Base-by-base conservation (phyloP, 1,284 basidiomycete species). In the Rhodotorula sp. region DNA sequence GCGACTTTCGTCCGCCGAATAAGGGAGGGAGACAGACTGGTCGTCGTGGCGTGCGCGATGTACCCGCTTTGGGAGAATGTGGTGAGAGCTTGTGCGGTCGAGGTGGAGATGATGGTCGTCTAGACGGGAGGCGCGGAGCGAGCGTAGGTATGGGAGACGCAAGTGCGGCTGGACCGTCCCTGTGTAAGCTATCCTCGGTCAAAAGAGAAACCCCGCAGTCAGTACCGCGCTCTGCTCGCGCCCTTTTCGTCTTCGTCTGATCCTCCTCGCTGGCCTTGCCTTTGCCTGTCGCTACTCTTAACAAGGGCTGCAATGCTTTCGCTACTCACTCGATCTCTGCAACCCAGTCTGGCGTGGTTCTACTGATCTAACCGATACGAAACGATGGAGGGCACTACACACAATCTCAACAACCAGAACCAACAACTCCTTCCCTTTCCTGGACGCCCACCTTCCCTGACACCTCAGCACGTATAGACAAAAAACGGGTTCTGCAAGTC, bases 401-500 rank as follows among this genome's bases (percentile, higher is more conserved):
- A 24, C 18, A 48, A 26, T 9, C n/a, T 15, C 24, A n/a, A n/a
- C 26, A n/a, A 51, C 50, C 20, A 26, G 24, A 51, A 13, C 40
- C 40, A 34, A 34, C 34, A 34, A 34, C 40, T 18, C 16, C 40
- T 44, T 2, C 40, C 16, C 5, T 13, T 13, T 13, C 40, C 40
- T 44, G 8, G 37, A 7, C 37, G 8, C 37, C 37, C 37, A 40
- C 37, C 37, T 40, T 40, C 13, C 13, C 37, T 13, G 13, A 7
- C 40, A 18, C 40, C 34, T 44, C 40, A 44, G 40, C 40, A 44
- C 10, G 40, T 44, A 26, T 82, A 82, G 44, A 80, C 74, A 62
- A 81, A 81, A 73, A 77, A 81, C 16, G 78, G 74, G 62, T 81
- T 81, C 75, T 80, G 70, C 84, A 86, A 84, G 75, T 88, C 87